These are phyloP conservation scores for Flaveria brownii DNA, from an alignment of 129 eudicot species.

Conservation along the genomic window DNA sequence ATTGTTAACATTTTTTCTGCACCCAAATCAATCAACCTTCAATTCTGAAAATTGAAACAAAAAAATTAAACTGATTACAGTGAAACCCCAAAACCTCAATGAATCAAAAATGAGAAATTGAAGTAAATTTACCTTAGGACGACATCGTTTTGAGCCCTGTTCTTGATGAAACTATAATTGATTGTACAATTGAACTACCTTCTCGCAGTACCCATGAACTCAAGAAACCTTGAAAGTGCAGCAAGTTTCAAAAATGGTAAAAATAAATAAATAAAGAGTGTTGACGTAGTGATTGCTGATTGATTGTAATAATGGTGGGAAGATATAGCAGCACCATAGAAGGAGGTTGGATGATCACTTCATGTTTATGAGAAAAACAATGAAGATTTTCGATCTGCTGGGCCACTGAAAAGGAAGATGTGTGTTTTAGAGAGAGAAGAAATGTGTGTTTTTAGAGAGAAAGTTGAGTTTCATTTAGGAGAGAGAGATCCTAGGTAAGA, in stretches of 20 bases:
- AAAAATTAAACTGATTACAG: background rate
- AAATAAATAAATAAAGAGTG: background rate
- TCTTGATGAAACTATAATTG: constrained; percentile 39
- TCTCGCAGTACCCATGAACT: constrained; percentile 27
- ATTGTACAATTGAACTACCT: constrained; percentile 47
- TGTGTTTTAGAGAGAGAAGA: background rate
- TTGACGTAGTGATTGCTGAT: background rate
- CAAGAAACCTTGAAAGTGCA: constrained; percentile 36
- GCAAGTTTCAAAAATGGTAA: constrained; percentile 23
- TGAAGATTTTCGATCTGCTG: constrained; percentile 73
- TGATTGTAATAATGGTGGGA: constrained; percentile 21
- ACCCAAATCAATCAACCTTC: background rate
- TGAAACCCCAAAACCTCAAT: constrained; percentile 17
- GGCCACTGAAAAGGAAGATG: constrained; percentile 45
- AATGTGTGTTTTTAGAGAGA: constrained; percentile 34
- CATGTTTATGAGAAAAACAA: constrained; percentile 35
- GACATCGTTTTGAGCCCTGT: constrained; percentile 57
- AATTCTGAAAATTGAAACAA: background rate
- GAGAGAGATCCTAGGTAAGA: constrained; percentile 84
- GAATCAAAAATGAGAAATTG: constrained; percentile 32
- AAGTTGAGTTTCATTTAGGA: constrained; percentile 40
- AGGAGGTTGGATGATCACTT: constrained; percentile 71
- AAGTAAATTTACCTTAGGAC: constrained; percentile 68
- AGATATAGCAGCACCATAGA: constrained; percentile 57
- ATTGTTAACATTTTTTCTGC: background rate